Evolutionary conservation across 2,329 filamentous ascomycete genomes (phyloP).

Genomic region (Fusarium scirpi): DNA sequence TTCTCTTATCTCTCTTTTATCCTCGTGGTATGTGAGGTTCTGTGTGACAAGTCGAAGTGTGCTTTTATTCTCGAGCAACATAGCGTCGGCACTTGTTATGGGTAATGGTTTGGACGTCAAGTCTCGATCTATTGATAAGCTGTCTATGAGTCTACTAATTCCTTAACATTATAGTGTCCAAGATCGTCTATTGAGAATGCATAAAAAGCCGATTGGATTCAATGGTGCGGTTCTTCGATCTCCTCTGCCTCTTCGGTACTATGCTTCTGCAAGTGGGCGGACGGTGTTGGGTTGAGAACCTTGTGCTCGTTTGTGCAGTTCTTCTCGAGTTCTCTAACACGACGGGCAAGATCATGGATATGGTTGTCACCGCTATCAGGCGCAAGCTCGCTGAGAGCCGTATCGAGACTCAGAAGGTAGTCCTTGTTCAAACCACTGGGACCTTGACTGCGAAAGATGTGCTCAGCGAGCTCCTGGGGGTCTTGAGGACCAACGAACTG

Average conservation of each 20-base stretch:
- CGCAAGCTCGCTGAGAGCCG: slow-evolving; percentile 78
- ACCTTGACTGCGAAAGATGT: slow-evolving; percentile 81
- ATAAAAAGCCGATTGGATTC: neutral
- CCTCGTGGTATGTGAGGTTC: slow-evolving; percentile 1
- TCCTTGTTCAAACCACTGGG: slow-evolving; percentile 92
- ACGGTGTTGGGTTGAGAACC: slow-evolving; percentile 16
- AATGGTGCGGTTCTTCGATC: slow-evolving; percentile 42
- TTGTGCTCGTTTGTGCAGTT: slow-evolving; percentile 23
- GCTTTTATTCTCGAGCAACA: neutral
- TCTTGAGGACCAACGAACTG: slow-evolving; percentile 91
- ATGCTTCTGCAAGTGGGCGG: slow-evolving; percentile 39
- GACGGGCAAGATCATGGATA: slow-evolving; percentile 81
- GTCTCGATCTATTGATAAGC: neutral
- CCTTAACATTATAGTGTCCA: neutral
- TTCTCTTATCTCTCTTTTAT: slow-evolving; percentile 5
- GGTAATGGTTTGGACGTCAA: neutral
- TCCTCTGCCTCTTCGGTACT: slow-evolving; percentile 49
- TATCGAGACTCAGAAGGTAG: slow-evolving; percentile 85
- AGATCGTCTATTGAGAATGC: neutral
- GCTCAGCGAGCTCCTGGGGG: slow-evolving; percentile 79
- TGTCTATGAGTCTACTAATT: slow-evolving; percentile 10
- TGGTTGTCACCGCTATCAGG: slow-evolving; percentile 84
- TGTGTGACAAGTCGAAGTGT: neutral
- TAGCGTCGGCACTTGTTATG: neutral
- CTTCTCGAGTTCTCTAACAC: slow-evolving; percentile 71